phyloP scores from a whole-genome alignment of 352 stramenopile genomes.

The Phytophthora pisi region DNA sequence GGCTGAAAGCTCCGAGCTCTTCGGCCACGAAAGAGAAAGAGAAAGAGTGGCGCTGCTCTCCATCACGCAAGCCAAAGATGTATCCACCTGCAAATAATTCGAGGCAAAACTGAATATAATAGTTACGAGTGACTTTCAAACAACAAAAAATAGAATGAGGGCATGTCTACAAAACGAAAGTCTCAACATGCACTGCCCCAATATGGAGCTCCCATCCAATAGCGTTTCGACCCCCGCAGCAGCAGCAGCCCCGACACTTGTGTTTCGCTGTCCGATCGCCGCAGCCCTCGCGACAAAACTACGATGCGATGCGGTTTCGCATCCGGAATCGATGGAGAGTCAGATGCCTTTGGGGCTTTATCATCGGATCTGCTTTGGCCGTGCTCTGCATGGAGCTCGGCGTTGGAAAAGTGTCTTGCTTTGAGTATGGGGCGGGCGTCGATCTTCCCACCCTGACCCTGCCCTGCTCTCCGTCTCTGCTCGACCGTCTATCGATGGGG shows the following conservation, averaged over 20 bases:
- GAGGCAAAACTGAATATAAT: not conserved
- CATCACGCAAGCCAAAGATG: not conserved
- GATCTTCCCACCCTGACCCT: slow-evolving; percentile 33
- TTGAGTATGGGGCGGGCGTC: slow-evolving; percentile 27
- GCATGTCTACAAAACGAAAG: too few relatives aligned
- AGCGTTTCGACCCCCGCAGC: not conserved
- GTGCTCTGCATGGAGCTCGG: slow-evolving; percentile 19
- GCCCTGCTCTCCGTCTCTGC: slow-evolving; percentile 27
- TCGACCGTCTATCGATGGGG: slow-evolving; percentile 7
- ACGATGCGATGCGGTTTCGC: slow-evolving; percentile 17
- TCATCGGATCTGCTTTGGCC: slow-evolving; percentile 34
- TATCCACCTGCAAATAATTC: not conserved
- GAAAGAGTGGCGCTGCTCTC: not conserved
- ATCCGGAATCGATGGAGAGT: slow-evolving; percentile 32
- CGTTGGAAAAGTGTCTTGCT: slow-evolving; percentile 24
- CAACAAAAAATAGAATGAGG: too few relatives aligned
- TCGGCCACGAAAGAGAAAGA: too few relatives aligned
- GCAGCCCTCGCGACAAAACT: not conserved
- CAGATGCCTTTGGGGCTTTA: slow-evolving; percentile 31
- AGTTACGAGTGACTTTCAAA: not conserved
- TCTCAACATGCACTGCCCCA: too few relatives aligned
- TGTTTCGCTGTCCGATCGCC: slow-evolving; percentile 1
- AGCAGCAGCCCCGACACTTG: not conserved
- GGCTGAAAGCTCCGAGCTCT: not conserved
- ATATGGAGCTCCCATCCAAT: not conserved